Evolutionary conservation across 257 asterid genomes (phyloP), one percentile per base, ranked within the genome.

Genomic region (Catharanthus roseus): DNA sequence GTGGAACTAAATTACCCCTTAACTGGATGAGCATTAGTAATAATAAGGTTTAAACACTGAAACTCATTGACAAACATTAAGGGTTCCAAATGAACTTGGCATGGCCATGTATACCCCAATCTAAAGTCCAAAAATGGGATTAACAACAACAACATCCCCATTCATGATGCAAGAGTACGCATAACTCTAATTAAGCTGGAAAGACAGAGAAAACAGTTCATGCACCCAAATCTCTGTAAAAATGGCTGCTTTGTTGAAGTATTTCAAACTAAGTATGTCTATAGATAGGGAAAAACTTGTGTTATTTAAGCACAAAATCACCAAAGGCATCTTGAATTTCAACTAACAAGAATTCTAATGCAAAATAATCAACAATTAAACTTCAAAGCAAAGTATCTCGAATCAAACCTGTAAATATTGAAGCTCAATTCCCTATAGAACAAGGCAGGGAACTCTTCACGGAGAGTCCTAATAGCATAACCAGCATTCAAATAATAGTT

Each of bases 401-500:
- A 28, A 6, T 31, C 28, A 72, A 76, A 93, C 98, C 98, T 93
- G 88, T 89, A 93, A 61, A 93, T 89, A 77, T 84, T 92, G 77
- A 87, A 93, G 78, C 78, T 91, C 57, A 84, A 90, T 77, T 93
- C 98, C 56, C 82, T 83, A 29, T 83, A 80, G 70, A 93, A 93
- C 63, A 93, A 83, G 70, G 80, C 80, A 16, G 98, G 96, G 60
- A 89, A 88, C 87, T 93, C 98, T 74, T 93, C 98, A 1, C 97
- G 85, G 60, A 93, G 79, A 54, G 91, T 86, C 78, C 97, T 88
- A 79, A 93, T 90, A 26, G 98, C 98, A 69, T 91, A 87, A 67
- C 98, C 98, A 51, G 85, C 81, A 82, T 91, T 93, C 80, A 93
- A 77, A 75, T 90, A 82, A 69, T 85, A 93, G 83, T 89, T 89